These are phyloP conservation scores for Colletotrichum sp. DNA, from an alignment of 2,329 filamentous ascomycete species.

Conservation along the genomic window DNA sequence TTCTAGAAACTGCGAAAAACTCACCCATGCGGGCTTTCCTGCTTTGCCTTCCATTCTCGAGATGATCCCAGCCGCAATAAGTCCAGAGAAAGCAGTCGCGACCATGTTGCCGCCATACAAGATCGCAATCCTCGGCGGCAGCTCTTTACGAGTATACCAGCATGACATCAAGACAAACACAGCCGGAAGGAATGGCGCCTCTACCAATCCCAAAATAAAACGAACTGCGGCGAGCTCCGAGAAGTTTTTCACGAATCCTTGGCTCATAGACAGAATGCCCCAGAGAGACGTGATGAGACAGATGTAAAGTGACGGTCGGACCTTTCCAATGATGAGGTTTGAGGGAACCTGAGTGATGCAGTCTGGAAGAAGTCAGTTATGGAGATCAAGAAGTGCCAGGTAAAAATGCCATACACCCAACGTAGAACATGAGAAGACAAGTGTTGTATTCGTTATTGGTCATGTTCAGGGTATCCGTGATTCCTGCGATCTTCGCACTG, in stretches of 20 bases:
- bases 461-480: constrained; percentile 57
- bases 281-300: constrained; percentile 1
- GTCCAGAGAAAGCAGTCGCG: constrained; percentile 70
- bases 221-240: constrained; percentile 28
- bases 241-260: background rate
- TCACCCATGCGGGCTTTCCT: constrained; percentile 1
- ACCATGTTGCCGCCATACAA: constrained; percentile 67
- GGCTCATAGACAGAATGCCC: constrained; percentile 3
- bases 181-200: constrained; percentile 51
- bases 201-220: constrained; percentile 58
- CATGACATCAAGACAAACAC: constrained; percentile 57
- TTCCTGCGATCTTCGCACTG: constrained; percentile 59
- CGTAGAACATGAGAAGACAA: constrained; percentile 6
- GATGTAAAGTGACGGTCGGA: background rate
- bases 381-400: background rate
- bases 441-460: constrained; percentile 62
- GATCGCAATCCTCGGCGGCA: constrained; percentile 66
- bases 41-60: constrained; percentile 50
- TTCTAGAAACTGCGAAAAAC: background rate
- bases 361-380: background rate
- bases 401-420: background rate
- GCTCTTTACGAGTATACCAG: constrained; percentile 72
- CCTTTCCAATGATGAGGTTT: constrained; percentile 7
- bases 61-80: constrained; percentile 68
- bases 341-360: constrained; percentile 1